Conservation (phyloP, 108 stramenopile species). For the Cyclotella cryptica region DNA sequence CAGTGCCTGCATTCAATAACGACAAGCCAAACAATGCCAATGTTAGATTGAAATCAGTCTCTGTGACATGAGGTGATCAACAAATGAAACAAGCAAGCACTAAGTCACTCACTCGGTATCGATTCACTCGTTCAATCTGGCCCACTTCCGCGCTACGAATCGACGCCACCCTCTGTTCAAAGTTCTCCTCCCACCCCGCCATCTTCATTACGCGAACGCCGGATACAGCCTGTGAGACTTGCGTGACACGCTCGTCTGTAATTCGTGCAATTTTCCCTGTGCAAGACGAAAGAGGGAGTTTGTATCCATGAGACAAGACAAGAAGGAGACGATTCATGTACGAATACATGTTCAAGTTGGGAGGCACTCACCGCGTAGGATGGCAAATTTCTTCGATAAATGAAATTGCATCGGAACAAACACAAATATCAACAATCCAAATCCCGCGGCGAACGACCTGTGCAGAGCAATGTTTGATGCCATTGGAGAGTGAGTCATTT, state of each 20-base stretch:
- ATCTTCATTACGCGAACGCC: conserved; percentile 91
- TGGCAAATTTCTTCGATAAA: conserved; percentile 74
- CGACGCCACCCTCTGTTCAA: conserved; percentile 67
- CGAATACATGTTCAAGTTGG: too few species aligned
- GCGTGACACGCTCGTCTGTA: conserved; percentile 87
- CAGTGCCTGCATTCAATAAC: conserved; percentile 35
- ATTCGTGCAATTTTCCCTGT: conserved; percentile 71
- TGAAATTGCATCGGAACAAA: conserved; percentile 89
- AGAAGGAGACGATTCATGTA: too few species aligned
- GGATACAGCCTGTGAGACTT: conserved; percentile 89
- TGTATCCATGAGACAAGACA: too few species aligned
- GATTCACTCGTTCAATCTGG: conserved; percentile 73
- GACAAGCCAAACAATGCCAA: too few species aligned
- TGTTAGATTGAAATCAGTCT: too few species aligned
- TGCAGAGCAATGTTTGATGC: conserved; percentile 23
- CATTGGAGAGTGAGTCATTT: too few species aligned
- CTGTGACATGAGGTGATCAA: too few species aligned
- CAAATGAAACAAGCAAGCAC: too few species aligned
- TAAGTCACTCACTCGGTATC: conserved; percentile 28
- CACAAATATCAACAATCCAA: conserved; percentile 71
- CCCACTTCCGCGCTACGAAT: conserved; percentile 71
- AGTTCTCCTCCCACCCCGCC: conserved; percentile 79
- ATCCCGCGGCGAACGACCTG: conserved; percentile 84
- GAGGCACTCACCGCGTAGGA: conserved; percentile 46
- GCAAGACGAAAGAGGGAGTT: too few species aligned